Evolutionary conservation across 768 basidiomycete genomes (phyloP).

Genomic region (Termitomyces sp.): DNA sequence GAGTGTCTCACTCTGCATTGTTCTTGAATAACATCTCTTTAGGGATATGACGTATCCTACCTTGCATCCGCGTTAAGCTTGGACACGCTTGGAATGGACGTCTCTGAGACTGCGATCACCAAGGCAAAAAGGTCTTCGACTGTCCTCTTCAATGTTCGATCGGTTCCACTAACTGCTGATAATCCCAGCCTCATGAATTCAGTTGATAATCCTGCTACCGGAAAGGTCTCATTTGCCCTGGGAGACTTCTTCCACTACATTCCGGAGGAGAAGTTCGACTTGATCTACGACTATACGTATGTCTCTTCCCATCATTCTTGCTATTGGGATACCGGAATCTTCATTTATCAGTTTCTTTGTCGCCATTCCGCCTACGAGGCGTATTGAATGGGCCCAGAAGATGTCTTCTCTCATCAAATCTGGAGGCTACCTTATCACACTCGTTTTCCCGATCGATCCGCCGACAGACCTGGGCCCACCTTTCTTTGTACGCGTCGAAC

Average conservation of each 20-base stretch:
- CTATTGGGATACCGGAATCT: no score
- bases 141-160: neutral
- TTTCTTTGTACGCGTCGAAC: constrained; percentile 52
- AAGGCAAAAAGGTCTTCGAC: constrained; percentile 36
- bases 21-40: neutral
- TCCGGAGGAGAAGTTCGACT: constrained; percentile 38
- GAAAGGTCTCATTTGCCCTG: constrained; percentile 33
- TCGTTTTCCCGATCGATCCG: constrained; percentile 53
- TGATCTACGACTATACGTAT: constrained; percentile 66
- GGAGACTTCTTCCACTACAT: constrained; percentile 53
- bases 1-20: neutral
- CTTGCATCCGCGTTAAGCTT: constrained; percentile 47
- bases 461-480: constrained; percentile 52
- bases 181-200: neutral
- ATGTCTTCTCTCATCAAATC: constrained; percentile 54
- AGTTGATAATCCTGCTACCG: constrained; percentile 8
- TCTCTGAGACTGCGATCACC: constrained; percentile 49
- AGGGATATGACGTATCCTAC: constrained; percentile 62
- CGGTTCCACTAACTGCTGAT: neutral
- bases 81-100: constrained; percentile 50
- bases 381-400: constrained; percentile 53
- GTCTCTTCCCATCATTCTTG: constrained; percentile 5
- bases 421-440: constrained; percentile 59
- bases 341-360: constrained; percentile 55
- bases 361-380: constrained; percentile 54